Base-by-base conservation (phyloP, 805 yeast genomes). In the Metschnikowia noctiluminum region DNA sequence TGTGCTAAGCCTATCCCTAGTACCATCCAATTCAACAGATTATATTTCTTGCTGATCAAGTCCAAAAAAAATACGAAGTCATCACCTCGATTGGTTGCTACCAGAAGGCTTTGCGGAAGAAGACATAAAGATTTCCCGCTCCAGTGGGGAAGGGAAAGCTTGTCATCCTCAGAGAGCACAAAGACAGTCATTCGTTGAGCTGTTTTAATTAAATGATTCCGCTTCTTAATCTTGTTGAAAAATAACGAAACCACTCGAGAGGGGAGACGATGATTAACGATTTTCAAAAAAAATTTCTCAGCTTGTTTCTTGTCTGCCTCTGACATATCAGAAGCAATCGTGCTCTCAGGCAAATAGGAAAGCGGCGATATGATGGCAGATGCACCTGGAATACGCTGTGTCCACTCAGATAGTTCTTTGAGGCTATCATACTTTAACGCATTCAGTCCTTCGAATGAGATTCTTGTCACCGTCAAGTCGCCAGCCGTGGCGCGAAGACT, bases 121-220 rank as follows among this genome's bases (percentile, higher is more conserved):
- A 35, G n/a, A 2, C 34, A 16, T 27, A 44, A 36, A 8, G 37
- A 35, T 4, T 16, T n/a, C 16, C 32, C 32, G 6, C n/a, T 28
- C 49, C 40, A 40, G 27, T 40, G 32, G 3, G 49, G 44, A 27
- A 45, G 34, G 7, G 6, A 28, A 6, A 35, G 15, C 5, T 16
- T 26, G 7, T 21, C 14, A 6, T 39, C 11, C 8, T 39, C 10
- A 2, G 35, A 27, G 7, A 45, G 15, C 11, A 45, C 14, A 12
- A 45, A 27, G 9, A 40, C 14, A 9, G 16, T 40, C 28, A 45
- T 16, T 9, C 6, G 10, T n/a, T 52, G 50, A 0, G 73, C 70
- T 32, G 56, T 57, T 26, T 57, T 54, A 31, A 71, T 58, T 28
- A 70, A 46, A 46, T 68, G 69, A 50, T 71, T 68, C 10, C 53